Evolutionary conservation across 108 stramenopile species (phyloP).

Genomic region (Cyclotella sp.): DNA sequence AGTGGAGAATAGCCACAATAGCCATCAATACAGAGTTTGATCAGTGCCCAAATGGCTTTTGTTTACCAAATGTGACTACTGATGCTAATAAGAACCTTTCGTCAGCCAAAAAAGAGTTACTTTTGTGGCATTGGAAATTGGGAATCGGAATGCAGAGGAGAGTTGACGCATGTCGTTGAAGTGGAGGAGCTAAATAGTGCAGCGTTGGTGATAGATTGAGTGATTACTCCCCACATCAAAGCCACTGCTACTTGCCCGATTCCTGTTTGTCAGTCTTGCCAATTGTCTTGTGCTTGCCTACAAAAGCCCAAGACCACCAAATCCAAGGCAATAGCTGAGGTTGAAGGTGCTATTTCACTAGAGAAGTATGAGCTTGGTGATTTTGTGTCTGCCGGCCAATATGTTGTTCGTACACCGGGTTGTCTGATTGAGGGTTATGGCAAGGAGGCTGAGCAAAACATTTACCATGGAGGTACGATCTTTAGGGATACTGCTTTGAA

Average conservation of each 20-base stretch:
- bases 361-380: background rate
- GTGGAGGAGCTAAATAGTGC: no score
- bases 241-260: background rate
- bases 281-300: no score
- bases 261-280: no score
- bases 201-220: background rate
- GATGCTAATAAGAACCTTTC: no score
- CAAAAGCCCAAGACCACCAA: no score
- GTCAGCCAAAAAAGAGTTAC: no score
- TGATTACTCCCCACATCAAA: background rate
- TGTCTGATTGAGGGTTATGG: conserved; percentile 24
- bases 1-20: background rate
- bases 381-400: background rate
- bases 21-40: no score
- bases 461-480: conserved; percentile 43
- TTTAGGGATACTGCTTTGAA: conserved; percentile 46
- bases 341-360: background rate
- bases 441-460: conserved; percentile 11
- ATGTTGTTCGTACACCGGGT: background rate
- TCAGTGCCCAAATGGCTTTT: no score
- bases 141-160: background rate
- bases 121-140: no score
- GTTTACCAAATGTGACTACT: no score
- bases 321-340: no score
- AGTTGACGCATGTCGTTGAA: conserved; percentile 1